These are phyloP conservation scores for Beta corolliflora DNA, from an alignment of 179 eudicot genomes.

Conservation along the genomic window DNA sequence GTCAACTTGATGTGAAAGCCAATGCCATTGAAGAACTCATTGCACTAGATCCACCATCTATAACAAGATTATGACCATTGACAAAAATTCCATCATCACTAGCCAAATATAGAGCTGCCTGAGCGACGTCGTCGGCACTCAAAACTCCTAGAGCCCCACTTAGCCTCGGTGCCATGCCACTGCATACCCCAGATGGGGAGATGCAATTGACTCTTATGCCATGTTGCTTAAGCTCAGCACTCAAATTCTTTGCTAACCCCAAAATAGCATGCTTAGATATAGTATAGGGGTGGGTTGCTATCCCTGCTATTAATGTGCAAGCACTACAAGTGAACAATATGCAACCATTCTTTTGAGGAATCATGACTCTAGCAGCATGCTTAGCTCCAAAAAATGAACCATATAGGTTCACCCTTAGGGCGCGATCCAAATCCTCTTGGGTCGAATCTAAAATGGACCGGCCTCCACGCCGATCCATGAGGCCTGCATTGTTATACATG, in stretches of 20 bases:
- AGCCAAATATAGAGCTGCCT: constrained; percentile 41
- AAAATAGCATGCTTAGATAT: constrained; percentile 40
- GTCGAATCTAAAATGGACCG: constrained; percentile 22
- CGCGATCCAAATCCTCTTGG: constrained; percentile 18
- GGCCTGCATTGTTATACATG: constrained; percentile 47
- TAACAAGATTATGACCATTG: constrained; percentile 46
- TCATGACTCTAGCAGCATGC: constrained; percentile 48
- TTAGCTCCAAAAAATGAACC: constrained; percentile 43
- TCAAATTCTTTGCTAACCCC: constrained; percentile 41
- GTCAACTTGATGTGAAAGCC: constrained; percentile 26
- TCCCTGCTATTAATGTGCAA: constrained; percentile 27
- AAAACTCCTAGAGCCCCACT: constrained; percentile 22
- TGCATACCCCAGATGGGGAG: constrained; percentile 31
- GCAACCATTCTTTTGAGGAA: constrained; percentile 31
- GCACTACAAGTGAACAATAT: constrained; percentile 40
- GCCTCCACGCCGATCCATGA: constrained; percentile 23
- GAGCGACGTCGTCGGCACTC: constrained; percentile 37
- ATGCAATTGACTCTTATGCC: constrained; percentile 47
- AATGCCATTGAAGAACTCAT: constrained; percentile 24
- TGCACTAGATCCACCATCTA: constrained; percentile 46
- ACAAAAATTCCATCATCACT: constrained; percentile 41
- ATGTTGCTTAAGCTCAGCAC: constrained; percentile 37
- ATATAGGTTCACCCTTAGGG: constrained; percentile 33
- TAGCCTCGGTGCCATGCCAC: constrained; percentile 26
- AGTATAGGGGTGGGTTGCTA: constrained; percentile 31